Evolutionary conservation across 179 eudicot genomes (phyloP), one percentile per base, ranked within the genome.

Genomic region (Beta corolliflora): DNA sequence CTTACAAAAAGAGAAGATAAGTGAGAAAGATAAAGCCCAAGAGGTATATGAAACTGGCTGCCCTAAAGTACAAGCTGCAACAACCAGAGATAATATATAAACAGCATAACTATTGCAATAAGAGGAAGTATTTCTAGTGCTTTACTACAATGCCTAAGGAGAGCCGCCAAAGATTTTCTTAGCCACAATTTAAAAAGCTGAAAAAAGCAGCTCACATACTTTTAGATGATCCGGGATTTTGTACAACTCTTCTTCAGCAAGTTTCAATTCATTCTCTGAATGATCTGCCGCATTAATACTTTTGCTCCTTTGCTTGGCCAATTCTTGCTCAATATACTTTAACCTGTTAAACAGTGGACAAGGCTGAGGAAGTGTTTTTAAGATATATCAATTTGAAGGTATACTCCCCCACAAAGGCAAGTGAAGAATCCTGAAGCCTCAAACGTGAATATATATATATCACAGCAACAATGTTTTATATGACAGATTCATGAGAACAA

Each of bases 201-300:
- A 61, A 7, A 69, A 70, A 31, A 44, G 31, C 45, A 71, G 60
- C 41, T 50, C 50, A 86, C 95, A 83, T 86, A 95, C 99, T 90
- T 89, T 94, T 66, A 95, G 93, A 90, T 95, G 97, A 81, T 95
- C 99, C 5, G 99, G 99, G 73, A 95, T 92, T 84, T 89, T 86
- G 83, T 95, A 95, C 74, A 95, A 79, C 89, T 92, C 99, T 81
- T 95, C 98, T 85, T 94, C 99, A 6, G 97, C 98, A 79, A 82
- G 90, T 85, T 87, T 89, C 79, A 94, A 77, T 82, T 91, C 97
- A 84, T 88, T 92, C 81, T 91, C 97, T 55, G 83, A 86, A 50
- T 87, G 92, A 80, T 92, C 84, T 15, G 84, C 61, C 15, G 56
- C 76, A 84, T 86, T 84, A 79, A 91, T 65, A 67, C 88, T 86